Percentiles rank a stretch among this genome's conserved stretches.
These are phyloP conservation scores for Knufia fluminis DNA, from an alignment of 2,329 filamentous ascomycete species.

Conservation along the genomic window DNA sequence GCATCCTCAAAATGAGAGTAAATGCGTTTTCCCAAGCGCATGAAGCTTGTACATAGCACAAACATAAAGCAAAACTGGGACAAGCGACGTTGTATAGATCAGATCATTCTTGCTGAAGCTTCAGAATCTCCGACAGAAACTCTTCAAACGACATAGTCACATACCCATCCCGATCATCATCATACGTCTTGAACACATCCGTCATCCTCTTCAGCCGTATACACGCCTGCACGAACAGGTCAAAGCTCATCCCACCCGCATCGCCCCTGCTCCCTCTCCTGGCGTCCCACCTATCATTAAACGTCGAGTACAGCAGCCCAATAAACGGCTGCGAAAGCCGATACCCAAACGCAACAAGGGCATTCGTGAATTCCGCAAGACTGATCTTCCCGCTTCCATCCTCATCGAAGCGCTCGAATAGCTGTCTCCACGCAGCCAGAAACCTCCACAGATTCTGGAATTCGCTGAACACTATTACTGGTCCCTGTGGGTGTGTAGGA, in stretches of 20 bases:
- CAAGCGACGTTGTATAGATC: background rate
- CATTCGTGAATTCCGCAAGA: conserved; percentile 77
- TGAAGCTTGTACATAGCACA: too few species aligned
- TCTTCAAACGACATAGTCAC: conserved; percentile 76
- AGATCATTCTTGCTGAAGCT: conserved; percentile 19
- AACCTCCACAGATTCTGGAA: conserved; percentile 97
- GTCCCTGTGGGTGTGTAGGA: conserved; percentile 30
- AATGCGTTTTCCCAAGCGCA: too few species aligned
- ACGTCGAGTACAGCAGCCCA: conserved; percentile 74
- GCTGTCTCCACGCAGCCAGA: conserved; percentile 80
- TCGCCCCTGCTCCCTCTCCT: conserved; percentile 30
- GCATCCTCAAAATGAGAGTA: too few species aligned
- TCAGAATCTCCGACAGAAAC: conserved; percentile 49
- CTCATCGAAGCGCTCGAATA: conserved; percentile 91
- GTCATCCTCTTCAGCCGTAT: conserved; percentile 98
- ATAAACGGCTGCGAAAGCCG: conserved; percentile 77
- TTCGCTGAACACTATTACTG: conserved; percentile 89
- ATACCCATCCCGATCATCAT: conserved; percentile 91
- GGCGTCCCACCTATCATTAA: conserved; percentile 50
- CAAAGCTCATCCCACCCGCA: conserved; percentile 71
- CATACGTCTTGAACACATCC: conserved; percentile 98
- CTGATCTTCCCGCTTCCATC: conserved; percentile 82
- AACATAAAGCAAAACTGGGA: too few species aligned
- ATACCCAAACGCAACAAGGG: conserved; percentile 88
- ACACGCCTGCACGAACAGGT: conserved; percentile 94